A percentile compares a stretch with the other conserved stretches of the same genome.
phyloP scores from a whole-genome alignment of 106 monocot species.

The Dendrobium catenatum region DNA sequence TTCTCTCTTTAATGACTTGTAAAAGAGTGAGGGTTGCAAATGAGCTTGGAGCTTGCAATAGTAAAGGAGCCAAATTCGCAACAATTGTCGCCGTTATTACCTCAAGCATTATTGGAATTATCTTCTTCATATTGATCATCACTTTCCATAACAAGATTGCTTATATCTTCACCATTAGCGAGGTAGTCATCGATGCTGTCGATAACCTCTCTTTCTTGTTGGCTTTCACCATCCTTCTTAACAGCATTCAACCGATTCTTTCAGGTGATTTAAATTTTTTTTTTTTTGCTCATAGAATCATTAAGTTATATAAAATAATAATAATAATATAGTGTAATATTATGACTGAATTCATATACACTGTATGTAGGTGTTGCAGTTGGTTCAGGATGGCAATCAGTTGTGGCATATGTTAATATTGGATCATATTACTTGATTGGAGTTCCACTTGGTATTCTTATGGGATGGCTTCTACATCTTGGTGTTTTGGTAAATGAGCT shows the following conservation, averaged over 20 bases:
- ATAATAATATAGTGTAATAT: too few species aligned
- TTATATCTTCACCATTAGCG: conserved; percentile 59
- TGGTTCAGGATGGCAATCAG: conserved; percentile 30
- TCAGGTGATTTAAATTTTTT: conserved; percentile 33
- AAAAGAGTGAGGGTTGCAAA: conserved; percentile 74
- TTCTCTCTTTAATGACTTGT: too few species aligned
- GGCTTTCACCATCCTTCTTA: conserved; percentile 79
- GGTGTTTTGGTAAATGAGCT: conserved; percentile 44
- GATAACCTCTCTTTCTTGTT: conserved; percentile 39
- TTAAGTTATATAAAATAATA: too few species aligned
- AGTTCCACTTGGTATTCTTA: conserved; percentile 44
- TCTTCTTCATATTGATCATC: conserved; percentile 52
- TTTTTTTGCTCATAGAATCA: not conserved
- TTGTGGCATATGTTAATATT: conserved; percentile 67
- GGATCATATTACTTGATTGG: conserved; percentile 63
- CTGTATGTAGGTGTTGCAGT: conserved; percentile 52
- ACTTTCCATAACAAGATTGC: conserved; percentile 50
- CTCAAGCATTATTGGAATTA: conserved; percentile 45
- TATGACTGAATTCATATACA: not conserved
- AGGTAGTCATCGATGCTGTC: conserved; percentile 46
- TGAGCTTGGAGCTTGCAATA: conserved; percentile 79
- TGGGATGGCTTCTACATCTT: conserved; percentile 57
- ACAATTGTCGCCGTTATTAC: conserved; percentile 42
- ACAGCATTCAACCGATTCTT: conserved; percentile 82
- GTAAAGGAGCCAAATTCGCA: conserved; percentile 63